phyloP scores from a whole-genome alignment of 108 stramenopile species.

The Schizochytrium sp. region DNA sequence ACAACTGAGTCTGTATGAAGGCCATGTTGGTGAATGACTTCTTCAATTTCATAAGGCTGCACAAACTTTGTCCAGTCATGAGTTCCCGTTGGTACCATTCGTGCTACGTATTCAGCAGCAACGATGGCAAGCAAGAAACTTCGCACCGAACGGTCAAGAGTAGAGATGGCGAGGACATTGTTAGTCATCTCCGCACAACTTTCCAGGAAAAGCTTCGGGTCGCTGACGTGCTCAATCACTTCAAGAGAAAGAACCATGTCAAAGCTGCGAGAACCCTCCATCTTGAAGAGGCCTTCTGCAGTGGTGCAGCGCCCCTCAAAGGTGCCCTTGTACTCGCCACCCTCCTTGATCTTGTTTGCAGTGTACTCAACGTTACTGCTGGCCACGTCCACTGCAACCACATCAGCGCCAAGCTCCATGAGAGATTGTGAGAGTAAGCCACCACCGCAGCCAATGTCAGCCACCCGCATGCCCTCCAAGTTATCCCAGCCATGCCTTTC shows the following conservation, averaged over 20 bases:
- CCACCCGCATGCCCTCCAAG: constrained; percentile 26
- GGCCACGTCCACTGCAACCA: constrained; percentile 16
- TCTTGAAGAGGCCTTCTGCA: not conserved
- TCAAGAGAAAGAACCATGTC: constrained; percentile 37
- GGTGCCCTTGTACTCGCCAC: not conserved
- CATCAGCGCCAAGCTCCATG: constrained; percentile 43
- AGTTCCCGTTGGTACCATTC: constrained; percentile 52
- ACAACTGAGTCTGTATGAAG: constrained; percentile 31
- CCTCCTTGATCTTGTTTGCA: not conserved
- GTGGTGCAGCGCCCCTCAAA: constrained; percentile 44
- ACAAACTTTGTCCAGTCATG: constrained; percentile 59
- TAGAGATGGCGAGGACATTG: constrained; percentile 52
- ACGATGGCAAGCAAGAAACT: constrained; percentile 48
- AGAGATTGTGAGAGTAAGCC: constrained; percentile 2
- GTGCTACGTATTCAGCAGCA: constrained; percentile 31
- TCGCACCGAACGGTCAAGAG: not conserved
- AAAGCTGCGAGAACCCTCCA: constrained; percentile 7
- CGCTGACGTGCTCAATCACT: constrained; percentile 57
- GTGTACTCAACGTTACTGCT: constrained; percentile 37
- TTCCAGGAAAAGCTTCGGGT: constrained; percentile 12
- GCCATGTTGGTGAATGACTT: constrained; percentile 30
- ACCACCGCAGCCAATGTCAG: constrained; percentile 52
- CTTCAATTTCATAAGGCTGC: constrained; percentile 45
- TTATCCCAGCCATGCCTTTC: not conserved
- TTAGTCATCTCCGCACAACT: not conserved